These are phyloP conservation scores for Barnettozyma populi DNA, from an alignment of 805 yeast species.

Conservation along the genomic window DNA sequence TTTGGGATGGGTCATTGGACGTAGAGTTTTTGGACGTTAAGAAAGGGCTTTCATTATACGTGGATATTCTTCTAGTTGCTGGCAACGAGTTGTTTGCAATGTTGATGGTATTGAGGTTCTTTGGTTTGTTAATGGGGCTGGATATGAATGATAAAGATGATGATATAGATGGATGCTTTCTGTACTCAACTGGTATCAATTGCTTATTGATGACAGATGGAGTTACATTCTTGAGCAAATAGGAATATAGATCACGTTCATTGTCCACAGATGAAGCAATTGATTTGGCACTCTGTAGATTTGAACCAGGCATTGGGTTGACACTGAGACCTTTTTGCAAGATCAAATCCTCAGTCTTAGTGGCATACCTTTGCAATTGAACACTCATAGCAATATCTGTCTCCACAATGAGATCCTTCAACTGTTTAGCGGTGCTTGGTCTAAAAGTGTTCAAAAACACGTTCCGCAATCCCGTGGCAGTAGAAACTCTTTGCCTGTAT, in stretches of 20 bases:
- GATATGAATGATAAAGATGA: conserved; percentile 20
- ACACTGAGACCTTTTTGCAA: conserved; percentile 82
- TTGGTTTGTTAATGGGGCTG: conserved; percentile 14
- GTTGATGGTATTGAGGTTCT: conserved; percentile 8
- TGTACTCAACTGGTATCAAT: conserved; percentile 64
- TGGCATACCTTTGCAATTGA: conserved; percentile 84
- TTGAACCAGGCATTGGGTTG: conserved; percentile 57
- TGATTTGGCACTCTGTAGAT: conserved; percentile 62
- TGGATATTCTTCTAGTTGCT: conserved; percentile 25
- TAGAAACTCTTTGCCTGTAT: conserved; percentile 69
- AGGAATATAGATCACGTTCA: conserved; percentile 75
- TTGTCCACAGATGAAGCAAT: conserved; percentile 76
- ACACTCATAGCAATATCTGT: conserved; percentile 85
- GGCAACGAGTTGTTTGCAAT: conserved; percentile 11
- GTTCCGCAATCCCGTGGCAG: conserved; percentile 67
- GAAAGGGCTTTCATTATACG: conserved; percentile 31
- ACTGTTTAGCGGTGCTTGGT: conserved; percentile 66
- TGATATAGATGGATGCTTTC: conserved; percentile 59
- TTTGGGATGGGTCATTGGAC: conserved; percentile 11
- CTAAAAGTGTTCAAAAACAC: conserved; percentile 69
- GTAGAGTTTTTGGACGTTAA: conserved; percentile 15
- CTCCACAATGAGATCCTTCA: conserved; percentile 76
- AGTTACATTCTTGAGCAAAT: conserved; percentile 42
- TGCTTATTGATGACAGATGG: conserved; percentile 31
- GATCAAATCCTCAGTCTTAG: conserved; percentile 76